A percentile compares a stretch with the other conserved stretches of the same genome.
Conservation (phyloP, 345 rosid species). For the Rubroshorea leprosula region DNA sequence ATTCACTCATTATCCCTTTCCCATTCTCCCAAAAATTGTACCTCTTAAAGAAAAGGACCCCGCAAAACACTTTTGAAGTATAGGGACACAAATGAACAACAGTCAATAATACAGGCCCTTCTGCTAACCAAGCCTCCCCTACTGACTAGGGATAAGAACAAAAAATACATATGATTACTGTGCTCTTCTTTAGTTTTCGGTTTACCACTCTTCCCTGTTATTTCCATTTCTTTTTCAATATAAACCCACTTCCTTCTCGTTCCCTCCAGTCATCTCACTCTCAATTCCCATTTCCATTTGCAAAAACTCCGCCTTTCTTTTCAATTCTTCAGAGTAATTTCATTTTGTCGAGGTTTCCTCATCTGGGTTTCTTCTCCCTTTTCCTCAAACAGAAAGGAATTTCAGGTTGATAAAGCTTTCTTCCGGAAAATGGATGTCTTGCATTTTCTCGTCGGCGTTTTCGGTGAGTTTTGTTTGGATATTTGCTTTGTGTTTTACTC, state of each 20-base stretch:
- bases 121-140: background rate
- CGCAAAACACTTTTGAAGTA: too few relatives aligned
- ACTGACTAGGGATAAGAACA: conserved; percentile 10
- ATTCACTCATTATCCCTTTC: too few relatives aligned
- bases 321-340: background rate
- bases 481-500: background rate
- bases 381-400: background rate
- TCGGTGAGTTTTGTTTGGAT: conserved; percentile 43
- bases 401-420: background rate
- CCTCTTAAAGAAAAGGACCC: too few relatives aligned
- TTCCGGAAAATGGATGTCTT: conserved; percentile 37
- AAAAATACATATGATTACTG: background rate
- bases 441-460: conserved; percentile 83
- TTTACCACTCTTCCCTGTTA: background rate
- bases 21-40: too few relatives aligned
- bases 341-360: background rate
- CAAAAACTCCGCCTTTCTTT: background rate
- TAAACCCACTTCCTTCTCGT: conserved; percentile 15
- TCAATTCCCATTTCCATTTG: conserved; percentile 1
- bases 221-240: conserved; percentile 17
- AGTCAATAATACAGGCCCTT: background rate
- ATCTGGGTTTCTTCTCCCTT: background rate
- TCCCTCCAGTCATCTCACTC: background rate
- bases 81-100: too few relatives aligned
- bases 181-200: background rate